Percentiles rank a stretch among this genome's conserved stretches.
Evolutionary conservation across 768 basidiomycete species (phyloP).

Genomic region (Leccinum uliginosum): DNA sequence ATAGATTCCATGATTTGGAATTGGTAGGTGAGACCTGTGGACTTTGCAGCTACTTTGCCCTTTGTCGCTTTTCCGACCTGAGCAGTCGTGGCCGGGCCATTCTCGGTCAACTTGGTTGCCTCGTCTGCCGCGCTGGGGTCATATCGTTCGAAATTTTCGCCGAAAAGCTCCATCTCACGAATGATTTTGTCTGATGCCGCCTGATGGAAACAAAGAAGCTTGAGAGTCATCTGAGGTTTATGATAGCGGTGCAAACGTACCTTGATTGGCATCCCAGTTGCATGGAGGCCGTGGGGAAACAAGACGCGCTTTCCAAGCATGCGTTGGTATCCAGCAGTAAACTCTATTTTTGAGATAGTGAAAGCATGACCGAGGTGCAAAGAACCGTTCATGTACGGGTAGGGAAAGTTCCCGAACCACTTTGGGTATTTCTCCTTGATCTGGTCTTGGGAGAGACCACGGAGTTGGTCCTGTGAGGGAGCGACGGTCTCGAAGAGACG

Average conservation of each 20-base stretch:
- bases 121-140: constrained; percentile 42
- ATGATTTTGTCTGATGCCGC: constrained; percentile 97
- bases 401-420: constrained; percentile 97
- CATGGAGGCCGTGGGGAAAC: constrained; percentile 98
- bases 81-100: constrained; percentile 39
- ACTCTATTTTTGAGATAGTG: constrained; percentile 97
- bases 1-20: constrained; percentile 99
- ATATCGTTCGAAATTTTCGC: constrained; percentile 73
- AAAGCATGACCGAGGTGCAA: constrained; percentile 97
- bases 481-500: constrained; percentile 83
- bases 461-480: constrained; percentile 62
- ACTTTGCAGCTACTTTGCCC: constrained; percentile 90
- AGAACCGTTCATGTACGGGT: constrained; percentile 98
- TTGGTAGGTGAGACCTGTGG: constrained; percentile 91
- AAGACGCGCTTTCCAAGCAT: constrained; percentile 92
- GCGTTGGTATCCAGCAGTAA: constrained; percentile 90
- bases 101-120: constrained; percentile 37
- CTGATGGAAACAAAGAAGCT: constrained; percentile 36
- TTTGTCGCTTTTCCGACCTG: constrained; percentile 86
- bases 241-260: constrained; percentile 40
- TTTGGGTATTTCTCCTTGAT: constrained; percentile 80
- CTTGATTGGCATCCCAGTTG: constrained; percentile 99
- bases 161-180: constrained; percentile 95
- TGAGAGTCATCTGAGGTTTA: neutral
- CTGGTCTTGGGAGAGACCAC: constrained; percentile 58